Evolutionary conservation across 164 flowering plant genomes (phyloP), one percentile per base, ranked within the genome.

Genomic region (Malania oleifera): DNA sequence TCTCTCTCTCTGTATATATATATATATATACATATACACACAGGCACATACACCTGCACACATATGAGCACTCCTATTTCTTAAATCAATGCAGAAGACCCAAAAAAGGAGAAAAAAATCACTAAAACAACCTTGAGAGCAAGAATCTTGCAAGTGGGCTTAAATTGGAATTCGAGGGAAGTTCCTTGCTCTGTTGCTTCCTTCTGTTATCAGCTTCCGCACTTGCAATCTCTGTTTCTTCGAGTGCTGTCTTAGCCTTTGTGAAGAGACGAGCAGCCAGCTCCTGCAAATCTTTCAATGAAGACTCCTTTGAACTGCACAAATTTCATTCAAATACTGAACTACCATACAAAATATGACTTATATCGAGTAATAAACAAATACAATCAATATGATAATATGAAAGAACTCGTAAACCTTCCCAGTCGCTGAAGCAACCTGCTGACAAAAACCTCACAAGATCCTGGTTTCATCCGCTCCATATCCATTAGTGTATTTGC

Each of bases 141-240:
- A 92, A 67, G 65, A 92, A 92, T 65, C 84, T 77, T 25, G 92
- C 93, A 20, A 92, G 89, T 5, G 98, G 91, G 64, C 98, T 84
- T 61, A 85, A 65, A 71, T 79, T 87, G 56, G 85, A 59, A 60
- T 75, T 79, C 20, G 84, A 85, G 34, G 72, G 45, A n/a, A 56
- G 27, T 43, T 87, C 87, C 57, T 72, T 78, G 62, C 51, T 69
- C 60, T 64, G 84, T 46, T 80, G 85, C 74, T 71, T 83, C 52
- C 73, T 85, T 67, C 49, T 68, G 68, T 64, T 63, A 23, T 72
- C 80, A 20, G 69, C 67, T 75, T 77, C 86, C 34, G 67, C 59
- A 52, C 59, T 75, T 49, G 74, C 63, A 49, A 60, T 69, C 26
- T 63, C 71, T 14, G 62, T 43, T 60, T 75, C 80, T 46, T 56